Evolutionary conservation across 352 stramenopile genomes (phyloP), one percentile per base, ranked within the genome.

Genomic region (Pythium sukuiense): DNA sequence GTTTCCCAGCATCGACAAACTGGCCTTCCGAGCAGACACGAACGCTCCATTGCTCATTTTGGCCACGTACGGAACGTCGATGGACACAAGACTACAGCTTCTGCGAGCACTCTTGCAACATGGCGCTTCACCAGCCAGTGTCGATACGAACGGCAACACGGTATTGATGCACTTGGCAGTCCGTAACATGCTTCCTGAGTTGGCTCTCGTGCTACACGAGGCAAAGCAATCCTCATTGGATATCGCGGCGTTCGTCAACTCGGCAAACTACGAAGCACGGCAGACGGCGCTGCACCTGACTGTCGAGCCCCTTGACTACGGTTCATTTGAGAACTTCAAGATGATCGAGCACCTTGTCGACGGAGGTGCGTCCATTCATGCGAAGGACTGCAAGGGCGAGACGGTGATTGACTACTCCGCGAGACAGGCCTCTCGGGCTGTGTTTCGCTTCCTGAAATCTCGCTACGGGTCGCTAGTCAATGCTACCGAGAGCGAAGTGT

Each of bases 301-400:
- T 29, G 72, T 93, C 4, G 69, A 83, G 35, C 76, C 82, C 18
- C 61, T 81, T 5, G 59, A 70, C 26, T 85, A 80, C 32, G 80
- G 76, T 6, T 91, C 85, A 2, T 89, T 78, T 65, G 82, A 93
- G 56, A 93, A 93, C 54, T 69, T 69, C 0, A 24, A 57, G 14
- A 67, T 93, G 16, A 53, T 89, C 32, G 46, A 76, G 12, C 65
- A 86, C 20, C 65, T 93, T 5, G 39, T 90, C 6, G 56, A 71
- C 13, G 62, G 59, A 8, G 81, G 81, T 27, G 82, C 72, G 1
- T 63, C 57, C 2, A 13, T 63, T 2, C 16, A 33, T 11, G 32
- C 45, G 3, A 20, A 29, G 30, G 43, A 63, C 30, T 24, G 6
- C 8, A 27, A 63, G 1, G 57, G 57, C 6, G n/a, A 68, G 56